Percentiles rank a stretch among this genome's conserved stretches.
Evolutionary conservation across 768 basidiomycete species (phyloP).

Genomic region (Lactifluus echinatus): DNA sequence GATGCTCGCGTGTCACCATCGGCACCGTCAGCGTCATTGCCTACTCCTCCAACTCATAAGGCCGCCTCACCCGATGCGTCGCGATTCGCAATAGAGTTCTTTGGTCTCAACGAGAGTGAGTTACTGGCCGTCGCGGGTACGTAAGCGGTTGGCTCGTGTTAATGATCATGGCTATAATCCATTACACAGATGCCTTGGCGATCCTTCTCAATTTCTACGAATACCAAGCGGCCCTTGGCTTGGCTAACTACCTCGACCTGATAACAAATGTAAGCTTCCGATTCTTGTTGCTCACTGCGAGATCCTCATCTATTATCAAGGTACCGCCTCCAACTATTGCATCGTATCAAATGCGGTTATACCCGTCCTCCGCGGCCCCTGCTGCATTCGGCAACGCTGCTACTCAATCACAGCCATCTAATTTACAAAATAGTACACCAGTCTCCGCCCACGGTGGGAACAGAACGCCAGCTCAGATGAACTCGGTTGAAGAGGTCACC

Average conservation of each 20-base stretch:
- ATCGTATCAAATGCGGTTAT: slow-evolving; percentile 16
- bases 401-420: slow-evolving; percentile 9
- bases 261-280: slow-evolving; percentile 9
- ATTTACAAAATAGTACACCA: slow-evolving; percentile 13
- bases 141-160: slow-evolving; percentile 5
- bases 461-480: slow-evolving; percentile 12
- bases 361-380: slow-evolving; percentile 9
- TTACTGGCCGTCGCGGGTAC: slow-evolving; percentile 53
- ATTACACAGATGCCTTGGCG: slow-evolving; percentile 10
- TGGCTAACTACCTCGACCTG: slow-evolving; percentile 17
- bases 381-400: not conserved
- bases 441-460: slow-evolving; percentile 9
- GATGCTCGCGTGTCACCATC: slow-evolving; percentile 66
- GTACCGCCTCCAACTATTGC: slow-evolving; percentile 13
- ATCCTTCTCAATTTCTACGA: slow-evolving; percentile 20
- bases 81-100: slow-evolving; percentile 59
- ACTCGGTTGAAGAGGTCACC: slow-evolving; percentile 4
- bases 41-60: slow-evolving; percentile 73
- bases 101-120: slow-evolving; percentile 53
- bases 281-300: not conserved
- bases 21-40: slow-evolving; percentile 66
- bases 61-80: slow-evolving; percentile 62
- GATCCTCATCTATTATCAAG: slow-evolving; percentile 5
- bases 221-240: slow-evolving; percentile 12
- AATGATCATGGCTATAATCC: not conserved